phyloP scores from a whole-genome alignment of 2,329 filamentous ascomycete species.

The Bipolaris sorokiniana region DNA sequence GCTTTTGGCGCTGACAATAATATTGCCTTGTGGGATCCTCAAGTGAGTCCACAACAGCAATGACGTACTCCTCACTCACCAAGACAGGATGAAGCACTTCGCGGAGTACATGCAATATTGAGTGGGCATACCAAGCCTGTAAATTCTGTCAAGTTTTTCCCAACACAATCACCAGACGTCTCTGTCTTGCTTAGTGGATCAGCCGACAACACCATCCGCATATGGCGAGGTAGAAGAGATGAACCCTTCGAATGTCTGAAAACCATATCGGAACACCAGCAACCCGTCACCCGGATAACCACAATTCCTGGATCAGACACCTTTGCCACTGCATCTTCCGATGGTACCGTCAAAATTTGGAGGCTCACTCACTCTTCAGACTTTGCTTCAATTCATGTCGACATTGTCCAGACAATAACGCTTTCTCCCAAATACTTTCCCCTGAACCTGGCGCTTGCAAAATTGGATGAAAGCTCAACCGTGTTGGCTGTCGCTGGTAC shows the following conservation, averaged over 20 bases:
- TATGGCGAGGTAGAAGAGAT: constrained; percentile 58
- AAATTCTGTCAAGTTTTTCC: constrained; percentile 82
- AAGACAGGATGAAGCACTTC: constrained; percentile 50
- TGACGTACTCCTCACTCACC: constrained; percentile 19
- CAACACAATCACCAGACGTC: constrained; percentile 54
- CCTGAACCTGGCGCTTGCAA: constrained; percentile 72
- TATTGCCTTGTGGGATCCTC: constrained; percentile 84
- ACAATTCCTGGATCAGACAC: constrained; percentile 53
- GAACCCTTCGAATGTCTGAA: constrained; percentile 50
- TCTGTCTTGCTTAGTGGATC: constrained; percentile 77
- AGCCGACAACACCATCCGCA: constrained; percentile 75
- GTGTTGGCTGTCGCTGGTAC: constrained; percentile 88
- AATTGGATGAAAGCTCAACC: constrained; percentile 63
- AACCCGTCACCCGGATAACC: constrained; percentile 71
- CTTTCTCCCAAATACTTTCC: constrained; percentile 83
- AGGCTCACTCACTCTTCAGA: constrained; percentile 55
- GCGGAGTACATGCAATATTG: constrained; percentile 71
- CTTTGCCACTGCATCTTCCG: constrained; percentile 67
- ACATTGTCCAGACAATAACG: constrained; percentile 62
- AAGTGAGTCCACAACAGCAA: constrained; percentile 59
- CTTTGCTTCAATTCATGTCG: constrained; percentile 30
- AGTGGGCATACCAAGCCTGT: constrained; percentile 79
- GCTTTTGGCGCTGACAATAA: constrained; percentile 91
- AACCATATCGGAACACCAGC: constrained; percentile 70
- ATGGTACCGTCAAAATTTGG: constrained; percentile 72